These are phyloP conservation scores for Aristolochia fimbriata DNA, from an alignment of 164 flowering plant species.

Conservation along the genomic window DNA sequence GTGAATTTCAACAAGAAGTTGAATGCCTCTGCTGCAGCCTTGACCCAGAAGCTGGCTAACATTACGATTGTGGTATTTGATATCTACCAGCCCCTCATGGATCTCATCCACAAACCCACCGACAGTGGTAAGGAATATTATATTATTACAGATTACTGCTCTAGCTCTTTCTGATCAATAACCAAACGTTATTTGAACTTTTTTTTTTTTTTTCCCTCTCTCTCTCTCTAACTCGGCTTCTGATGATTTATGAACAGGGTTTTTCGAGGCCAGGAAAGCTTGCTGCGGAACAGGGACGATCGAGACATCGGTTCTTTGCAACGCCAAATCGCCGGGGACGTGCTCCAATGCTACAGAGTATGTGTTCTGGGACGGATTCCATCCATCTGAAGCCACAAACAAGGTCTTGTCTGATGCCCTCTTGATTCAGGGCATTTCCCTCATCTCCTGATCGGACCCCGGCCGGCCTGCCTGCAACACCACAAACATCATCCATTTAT, in stretches of 20 bases:
- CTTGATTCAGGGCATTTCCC: slow-evolving; percentile 51
- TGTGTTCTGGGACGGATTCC: slow-evolving; percentile 92
- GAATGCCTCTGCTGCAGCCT: slow-evolving; percentile 34
- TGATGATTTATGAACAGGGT: slow-evolving; percentile 36
- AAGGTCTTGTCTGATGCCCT: slow-evolving; percentile 46
- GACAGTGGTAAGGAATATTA: slow-evolving; percentile 33
- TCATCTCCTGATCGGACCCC: slow-evolving; percentile 18
- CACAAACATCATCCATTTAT: background rate
- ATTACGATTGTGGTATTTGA: slow-evolving; percentile 69
- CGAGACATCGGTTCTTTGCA: slow-evolving; percentile 64
- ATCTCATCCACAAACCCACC: slow-evolving; percentile 51
- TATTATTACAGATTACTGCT: no score
- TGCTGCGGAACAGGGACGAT: slow-evolving; percentile 83
- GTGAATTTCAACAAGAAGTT: slow-evolving; percentile 59
- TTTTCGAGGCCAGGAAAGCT: slow-evolving; percentile 69
- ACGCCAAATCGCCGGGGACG: slow-evolving; percentile 47
- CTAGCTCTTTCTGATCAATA: no score
- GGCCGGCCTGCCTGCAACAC: background rate
- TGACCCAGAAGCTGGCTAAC: slow-evolving; percentile 33
- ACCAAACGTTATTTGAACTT: no score
- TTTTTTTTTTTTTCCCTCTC: no score
- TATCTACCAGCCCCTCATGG: slow-evolving; percentile 63
- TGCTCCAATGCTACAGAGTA: slow-evolving; percentile 65
- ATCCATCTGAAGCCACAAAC: slow-evolving; percentile 83
- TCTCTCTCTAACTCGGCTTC: no score